Percentiles rank a stretch among this genome's conserved stretches.
Conservation (phyloP, 176 grass and related monocot genomes). For the Aechmea fasciata region DNA sequence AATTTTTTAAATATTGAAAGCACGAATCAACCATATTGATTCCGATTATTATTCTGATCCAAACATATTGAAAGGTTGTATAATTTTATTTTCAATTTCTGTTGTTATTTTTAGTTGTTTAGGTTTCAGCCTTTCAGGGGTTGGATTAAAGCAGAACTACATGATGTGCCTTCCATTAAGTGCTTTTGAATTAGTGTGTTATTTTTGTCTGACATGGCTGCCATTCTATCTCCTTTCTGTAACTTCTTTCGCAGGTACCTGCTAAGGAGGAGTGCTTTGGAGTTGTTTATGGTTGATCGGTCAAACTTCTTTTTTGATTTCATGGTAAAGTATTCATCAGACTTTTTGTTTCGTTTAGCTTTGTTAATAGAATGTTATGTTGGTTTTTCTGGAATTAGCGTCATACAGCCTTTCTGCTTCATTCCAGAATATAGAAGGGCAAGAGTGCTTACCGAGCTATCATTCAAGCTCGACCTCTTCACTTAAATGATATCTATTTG, state of each 20-base stretch:
- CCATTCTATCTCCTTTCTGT: conserved; percentile 14
- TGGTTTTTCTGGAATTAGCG: conserved; percentile 15
- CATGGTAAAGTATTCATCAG: conserved; percentile 42
- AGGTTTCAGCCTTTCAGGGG: too few relatives aligned
- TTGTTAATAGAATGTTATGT: conserved; percentile 10
- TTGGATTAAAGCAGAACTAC: too few relatives aligned
- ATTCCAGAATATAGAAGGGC: conserved; percentile 67
- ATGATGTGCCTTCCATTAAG: not conserved
- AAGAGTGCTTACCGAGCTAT: conserved; percentile 93
- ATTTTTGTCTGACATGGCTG: conserved; percentile 5
- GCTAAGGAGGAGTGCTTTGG: conserved; percentile 91
- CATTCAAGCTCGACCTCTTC: conserved; percentile 73
- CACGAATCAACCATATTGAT: too few relatives aligned
- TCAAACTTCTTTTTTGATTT: conserved; percentile 99
- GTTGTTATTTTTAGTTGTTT: too few relatives aligned
- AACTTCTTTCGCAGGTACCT: conserved; percentile 56
- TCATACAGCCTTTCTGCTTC: conserved; percentile 19
- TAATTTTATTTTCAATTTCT: too few relatives aligned
- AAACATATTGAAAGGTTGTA: too few relatives aligned
- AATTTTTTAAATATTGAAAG: too few relatives aligned
- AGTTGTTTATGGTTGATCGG: conserved; percentile 96
- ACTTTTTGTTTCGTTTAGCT: conserved; percentile 3
- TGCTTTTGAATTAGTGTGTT: conserved; percentile 18
- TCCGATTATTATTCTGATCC: too few relatives aligned
- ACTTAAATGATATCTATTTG: conserved; percentile 94